Percentiles rank a stretch among this genome's conserved stretches.
Evolutionary conservation across 2,329 filamentous ascomycete species (phyloP).

Genomic region (Aspergillus sp.): DNA sequence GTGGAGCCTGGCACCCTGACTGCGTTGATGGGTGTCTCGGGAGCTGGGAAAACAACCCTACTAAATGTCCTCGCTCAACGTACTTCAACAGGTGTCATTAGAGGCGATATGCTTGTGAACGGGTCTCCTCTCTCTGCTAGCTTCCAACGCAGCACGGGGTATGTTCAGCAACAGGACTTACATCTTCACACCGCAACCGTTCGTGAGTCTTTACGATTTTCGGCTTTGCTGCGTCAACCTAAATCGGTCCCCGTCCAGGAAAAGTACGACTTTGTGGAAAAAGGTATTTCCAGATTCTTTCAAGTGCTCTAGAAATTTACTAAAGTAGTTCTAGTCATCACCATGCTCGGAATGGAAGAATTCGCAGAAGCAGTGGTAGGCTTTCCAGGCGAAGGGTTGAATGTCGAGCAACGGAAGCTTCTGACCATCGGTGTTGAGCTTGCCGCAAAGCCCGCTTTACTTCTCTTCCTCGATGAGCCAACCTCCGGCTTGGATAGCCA

Average conservation of each 20-base stretch:
- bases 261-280: slow-evolving; percentile 81
- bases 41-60: no score
- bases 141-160: no score
- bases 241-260: slow-evolving; percentile 67
- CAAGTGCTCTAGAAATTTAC: no score
- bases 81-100: no score
- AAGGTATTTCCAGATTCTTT: slow-evolving; percentile 37
- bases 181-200: no score
- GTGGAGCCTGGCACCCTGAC: no score
- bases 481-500: slow-evolving; percentile 89
- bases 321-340: slow-evolving; percentile 53
- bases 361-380: slow-evolving; percentile 87
- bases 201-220: no score
- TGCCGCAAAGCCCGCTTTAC: slow-evolving; percentile 79
- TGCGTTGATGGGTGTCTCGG: no score
- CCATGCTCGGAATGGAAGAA: slow-evolving; percentile 81
- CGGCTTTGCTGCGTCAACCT: slow-evolving; percentile 64
- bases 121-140: no score
- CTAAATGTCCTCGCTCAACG: no score
- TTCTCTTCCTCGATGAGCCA: slow-evolving; percentile 89
- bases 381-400: slow-evolving; percentile 73
- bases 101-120: no score
- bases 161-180: no score
- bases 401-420: slow-evolving; percentile 65
- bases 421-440: slow-evolving; percentile 91